phyloP scores from a whole-genome alignment of 768 basidiomycete species.

The Dendrothele bispora region DNA sequence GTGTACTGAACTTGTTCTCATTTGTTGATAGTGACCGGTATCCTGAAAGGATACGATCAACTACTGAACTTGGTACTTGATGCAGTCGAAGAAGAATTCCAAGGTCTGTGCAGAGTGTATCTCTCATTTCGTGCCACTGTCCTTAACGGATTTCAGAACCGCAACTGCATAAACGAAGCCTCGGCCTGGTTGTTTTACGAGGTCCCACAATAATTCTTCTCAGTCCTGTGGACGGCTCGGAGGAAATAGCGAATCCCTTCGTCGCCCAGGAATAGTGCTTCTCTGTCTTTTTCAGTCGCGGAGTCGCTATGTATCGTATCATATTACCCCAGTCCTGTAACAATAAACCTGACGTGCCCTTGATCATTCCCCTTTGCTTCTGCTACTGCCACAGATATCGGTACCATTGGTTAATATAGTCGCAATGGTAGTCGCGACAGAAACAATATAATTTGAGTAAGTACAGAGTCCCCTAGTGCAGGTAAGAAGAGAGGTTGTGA shows the following conservation, averaged over 20 bases:
- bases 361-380: no score
- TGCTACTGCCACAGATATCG: no score
- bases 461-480: no score
- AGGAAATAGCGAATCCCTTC: conserved; percentile 93
- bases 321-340: background rate
- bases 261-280: conserved; percentile 56
- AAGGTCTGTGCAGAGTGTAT: conserved; percentile 41
- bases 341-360: no score
- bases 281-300: no score
- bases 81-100: conserved; percentile 84
- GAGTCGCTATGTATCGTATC: conserved; percentile 1
- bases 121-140: conserved; percentile 9
- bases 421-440: no score
- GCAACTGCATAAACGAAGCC: conserved; percentile 57
- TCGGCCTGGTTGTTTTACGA: conserved; percentile 88
- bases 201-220: conserved; percentile 94
- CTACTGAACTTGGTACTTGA: conserved; percentile 96
- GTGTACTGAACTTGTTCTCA: conserved; percentile 8
- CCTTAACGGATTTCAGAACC: conserved; percentile 46
- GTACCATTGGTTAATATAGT: no score
- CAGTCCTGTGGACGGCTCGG: conserved; percentile 93
- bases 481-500: no score
- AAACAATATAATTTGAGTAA: no score
- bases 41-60: conserved; percentile 95
- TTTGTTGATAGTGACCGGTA: conserved; percentile 69